Evolutionary conservation across 2,329 filamentous ascomycete species (phyloP), one percentile per base, ranked within the genome.

Genomic region (Sporothrix phasma): DNA sequence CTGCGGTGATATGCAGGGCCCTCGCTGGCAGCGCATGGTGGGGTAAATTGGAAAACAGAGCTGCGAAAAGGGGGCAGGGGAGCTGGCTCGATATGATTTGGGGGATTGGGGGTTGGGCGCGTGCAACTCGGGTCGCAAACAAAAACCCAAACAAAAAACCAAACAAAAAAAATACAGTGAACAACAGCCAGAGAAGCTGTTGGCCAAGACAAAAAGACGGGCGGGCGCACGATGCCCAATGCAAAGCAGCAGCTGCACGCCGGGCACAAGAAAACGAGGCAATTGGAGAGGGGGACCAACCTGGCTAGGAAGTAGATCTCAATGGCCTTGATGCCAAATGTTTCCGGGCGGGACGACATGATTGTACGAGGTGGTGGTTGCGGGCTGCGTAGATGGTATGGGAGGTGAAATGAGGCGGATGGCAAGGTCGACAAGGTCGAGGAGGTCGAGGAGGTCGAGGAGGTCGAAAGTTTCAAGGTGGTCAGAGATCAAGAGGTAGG

Each of bases 291-390:
- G 56, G 56, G 15, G 3, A 78, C 86, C 69, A 78, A 93, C 90
- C 86, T 93, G 90, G 76, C 83, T 89, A 69, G 90, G 74, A 91
- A 90, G 78, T 94, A 94, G 74, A 94, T 85, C 76, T 94, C 90
- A 77, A 94, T 90, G 88, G 89, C 90, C 81, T 94, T 93, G 76
- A 94, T 92, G 83, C 90, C 90, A 77, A 94, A 88, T 79, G 93
- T 93, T 77, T 92, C 86, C 69, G 90, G 88, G 78, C 88, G 87
- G 71, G 86, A 76, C 74, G 88, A 83, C 88, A 92, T 92, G 65
- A 67, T 79, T 72, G 41, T 4, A 10, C 5, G 47, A 3, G 13
- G n/a, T 19, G 29, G 49, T 4, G 45, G 11, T 37, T 13, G 41
- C n/a, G n/a, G n/a, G n/a, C n/a, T 24, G 46, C 8, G 22, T 15